Base-by-base conservation (phyloP, 805 yeast species). In the Starmerella lactis-condensi region DNA sequence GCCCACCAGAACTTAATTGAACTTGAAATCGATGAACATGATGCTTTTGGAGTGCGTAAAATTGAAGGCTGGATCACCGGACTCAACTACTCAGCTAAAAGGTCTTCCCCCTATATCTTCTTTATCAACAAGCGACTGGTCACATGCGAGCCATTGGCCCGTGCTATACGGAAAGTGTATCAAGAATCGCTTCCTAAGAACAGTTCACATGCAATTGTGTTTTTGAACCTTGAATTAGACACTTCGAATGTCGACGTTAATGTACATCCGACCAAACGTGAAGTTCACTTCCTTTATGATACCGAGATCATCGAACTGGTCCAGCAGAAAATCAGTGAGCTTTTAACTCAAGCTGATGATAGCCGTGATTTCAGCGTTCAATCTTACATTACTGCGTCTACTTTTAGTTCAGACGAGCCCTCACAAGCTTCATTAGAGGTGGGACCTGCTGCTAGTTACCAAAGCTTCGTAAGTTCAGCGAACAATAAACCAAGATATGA, bases 191-290 rank as follows among this genome's bases (percentile, higher is more conserved):
- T 85, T 13, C 94, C 95, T 1, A 77, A 74, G 42, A 91, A 91
- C 0, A 61, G 60, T 26, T 32, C 33, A 10, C 68, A 63, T 41
- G 75, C 92, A 0, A 89, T 89, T 48, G 62, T 78, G 1, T 89
- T 82, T 51, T 36, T 89, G 31, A 62, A 77, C 29, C 49, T 89
- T n/a, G 57, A 57, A 13, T 68, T 89, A 2, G 57, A 62, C 15
- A 77, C 94, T 1, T 55, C 54, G 21, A 72, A 73, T 37, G 62
- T 89, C 6, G 98, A 89, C 50, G 96, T 89, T 11, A 89, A 89
- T 48, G 73, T 89, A 10, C 98, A 89, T 48, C 98, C 98, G 0
- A 85, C 96, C 0, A 89, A 89, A 44, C 64, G 85, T 36, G 95
- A 85, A 45, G 95, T 89, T 2, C 52, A 91, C 26, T 82, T 89